Conservation (phyloP, 1,284 basidiomycete species). For the Naganishia sp. region DNA sequence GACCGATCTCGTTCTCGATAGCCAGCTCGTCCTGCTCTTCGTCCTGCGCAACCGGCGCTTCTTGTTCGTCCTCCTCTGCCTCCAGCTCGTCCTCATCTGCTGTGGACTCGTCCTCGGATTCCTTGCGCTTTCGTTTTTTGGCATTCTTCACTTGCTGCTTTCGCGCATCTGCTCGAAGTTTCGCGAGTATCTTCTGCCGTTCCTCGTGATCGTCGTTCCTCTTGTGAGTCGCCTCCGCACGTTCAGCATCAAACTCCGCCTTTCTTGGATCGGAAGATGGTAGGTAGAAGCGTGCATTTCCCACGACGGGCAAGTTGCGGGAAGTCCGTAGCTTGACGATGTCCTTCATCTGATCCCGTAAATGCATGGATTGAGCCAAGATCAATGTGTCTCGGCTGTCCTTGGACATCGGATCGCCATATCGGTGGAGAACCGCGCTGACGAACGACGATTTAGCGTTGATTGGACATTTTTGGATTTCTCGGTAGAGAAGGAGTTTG, state of each 20-base stretch:
- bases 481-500: constrained; percentile 30
- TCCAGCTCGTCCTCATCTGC: neutral
- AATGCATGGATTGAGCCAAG: constrained; percentile 12
- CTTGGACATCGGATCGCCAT: constrained; percentile 1
- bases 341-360: constrained; percentile 31
- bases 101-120: neutral
- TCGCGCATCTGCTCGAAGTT: neutral
- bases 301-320: constrained; percentile 11
- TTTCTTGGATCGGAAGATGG: constrained; percentile 26
- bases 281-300: constrained; percentile 28
- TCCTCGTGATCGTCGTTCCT: constrained; percentile 2
- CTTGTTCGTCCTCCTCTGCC: constrained; percentile 5
- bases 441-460: constrained; percentile 12
- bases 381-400: neutral
- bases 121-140: neutral
- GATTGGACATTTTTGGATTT: constrained; percentile 33
- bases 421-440: constrained; percentile 21
- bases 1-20: constrained; percentile 14
- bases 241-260: constrained; percentile 9
- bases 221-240: neutral
- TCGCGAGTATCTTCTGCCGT: neutral
- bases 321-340: constrained; percentile 20
- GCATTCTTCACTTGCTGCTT: neutral
- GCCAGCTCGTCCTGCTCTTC: neutral
- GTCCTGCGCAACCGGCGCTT: neutral